Evolutionary conservation across 176 grass and related monocot species (phyloP).

Genomic region (Triticum monococcum): DNA sequence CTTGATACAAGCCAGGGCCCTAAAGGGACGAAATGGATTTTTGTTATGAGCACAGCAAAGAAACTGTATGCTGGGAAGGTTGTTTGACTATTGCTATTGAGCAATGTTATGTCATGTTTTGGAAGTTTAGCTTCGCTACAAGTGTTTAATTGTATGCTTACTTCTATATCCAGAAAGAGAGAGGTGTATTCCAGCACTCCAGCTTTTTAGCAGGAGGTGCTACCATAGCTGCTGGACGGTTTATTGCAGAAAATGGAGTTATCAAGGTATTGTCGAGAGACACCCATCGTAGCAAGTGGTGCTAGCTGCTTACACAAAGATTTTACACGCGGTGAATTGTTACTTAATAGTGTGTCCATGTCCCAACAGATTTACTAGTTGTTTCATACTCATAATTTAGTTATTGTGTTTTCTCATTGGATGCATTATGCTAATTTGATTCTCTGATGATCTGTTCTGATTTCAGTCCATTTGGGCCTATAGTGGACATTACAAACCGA

Average conservation of each 20-base stretch:
- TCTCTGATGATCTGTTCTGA: neutral
- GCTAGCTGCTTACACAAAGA: neutral
- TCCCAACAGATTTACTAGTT: neutral
- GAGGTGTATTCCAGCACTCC: conserved; percentile 89
- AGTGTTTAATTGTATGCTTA: neutral
- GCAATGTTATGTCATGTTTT: conserved; percentile 1
- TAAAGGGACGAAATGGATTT: conserved; percentile 86
- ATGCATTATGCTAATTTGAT: conserved; percentile 14
- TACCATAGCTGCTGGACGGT: conserved; percentile 82
- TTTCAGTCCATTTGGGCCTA: conserved; percentile 76
- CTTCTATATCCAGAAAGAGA: conserved; percentile 66
- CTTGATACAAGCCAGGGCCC: conserved; percentile 58
- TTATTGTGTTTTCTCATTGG: neutral
- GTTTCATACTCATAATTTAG: neutral
- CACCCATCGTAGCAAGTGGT: neutral
- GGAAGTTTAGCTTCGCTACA: neutral
- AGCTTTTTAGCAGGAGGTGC: conserved; percentile 94
- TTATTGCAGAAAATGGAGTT: conserved; percentile 64
- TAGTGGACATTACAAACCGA: conserved; percentile 93
- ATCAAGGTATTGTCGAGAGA: conserved; percentile 43
- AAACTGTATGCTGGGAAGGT: conserved; percentile 83
- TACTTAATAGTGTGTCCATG: neutral
- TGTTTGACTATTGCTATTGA: conserved; percentile 19
- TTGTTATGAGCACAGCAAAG: conserved; percentile 81
- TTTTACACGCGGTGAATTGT: neutral